Evolutionary conservation across 169 alveolate species (phyloP), one percentile per base, ranked within the genome.

Genomic region (Miamiensis avidus): DNA sequence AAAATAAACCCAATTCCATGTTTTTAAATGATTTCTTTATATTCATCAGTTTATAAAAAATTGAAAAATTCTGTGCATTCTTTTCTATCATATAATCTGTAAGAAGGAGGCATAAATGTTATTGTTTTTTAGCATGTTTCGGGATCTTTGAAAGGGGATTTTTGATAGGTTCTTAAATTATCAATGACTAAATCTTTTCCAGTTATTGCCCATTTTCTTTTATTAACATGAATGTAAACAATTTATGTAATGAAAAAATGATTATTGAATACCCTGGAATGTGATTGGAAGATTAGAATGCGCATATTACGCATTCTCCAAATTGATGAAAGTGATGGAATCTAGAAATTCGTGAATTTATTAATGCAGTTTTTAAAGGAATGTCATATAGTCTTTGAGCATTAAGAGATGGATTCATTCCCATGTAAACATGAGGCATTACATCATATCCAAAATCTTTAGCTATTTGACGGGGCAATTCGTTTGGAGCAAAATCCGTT

Each of bases 171-270:
- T 79, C 84, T 79, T 26, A 34, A 79, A 64, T 79, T 79, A 79
- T 79, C 75, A 0, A 79, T 79, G 0, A 79, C 84, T 79, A 79
- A 79, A 79, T 79, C 84, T 79, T 79, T 79, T 28, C 84, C 84
- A 28, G 84, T 79, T 0, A 79, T 79, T 0, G 84, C 4, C 84
- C 84, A 79, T 65, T 79, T 79, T 25, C 84, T 49, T 11, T 49
- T 49, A 11, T 11, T 11, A 49, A 20, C 75, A 16, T 69, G 76
- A n/a, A 49, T 79, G 27, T 11, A 49, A 11, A 11, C 20, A 49
- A 11, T 11, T 49, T 49, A 11, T 49, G 69, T 11, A 49, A 49
- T 79, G 76, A 79, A 49, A 34, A 0, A 31, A 25, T 64, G 75
- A 79, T 64, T 79, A 49, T 49, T 11, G 4, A 49, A 49, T 49